These are phyloP conservation scores for Tothia fuscella DNA, from an alignment of 2,329 filamentous ascomycete species.

Conservation along the genomic window DNA sequence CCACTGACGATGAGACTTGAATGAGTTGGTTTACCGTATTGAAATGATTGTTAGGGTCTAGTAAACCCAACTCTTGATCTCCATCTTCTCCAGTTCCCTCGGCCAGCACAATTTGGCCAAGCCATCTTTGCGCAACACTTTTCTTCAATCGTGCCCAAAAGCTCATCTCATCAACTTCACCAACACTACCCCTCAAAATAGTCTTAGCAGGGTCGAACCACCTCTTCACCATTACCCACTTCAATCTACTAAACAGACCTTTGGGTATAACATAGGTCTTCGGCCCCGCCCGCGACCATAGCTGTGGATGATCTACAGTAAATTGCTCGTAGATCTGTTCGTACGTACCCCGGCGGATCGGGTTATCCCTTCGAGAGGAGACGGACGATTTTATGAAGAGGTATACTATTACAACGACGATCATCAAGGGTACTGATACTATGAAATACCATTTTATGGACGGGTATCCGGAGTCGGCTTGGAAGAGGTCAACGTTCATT, in stretches of 20 bases:
- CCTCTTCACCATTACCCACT: slow-evolving; percentile 35
- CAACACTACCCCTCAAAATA: slow-evolving; percentile 21
- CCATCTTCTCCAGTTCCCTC: slow-evolving; percentile 7
- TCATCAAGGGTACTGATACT: slow-evolving; percentile 32
- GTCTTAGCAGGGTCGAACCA: slow-evolving; percentile 36
- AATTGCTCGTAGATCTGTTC: slow-evolving; percentile 39
- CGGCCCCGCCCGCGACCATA: slow-evolving; percentile 39
- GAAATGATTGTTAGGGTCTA: slow-evolving; percentile 6
- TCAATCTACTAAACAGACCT: slow-evolving; percentile 27
- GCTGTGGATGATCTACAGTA: slow-evolving; percentile 30
- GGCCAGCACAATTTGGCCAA: slow-evolving; percentile 20
- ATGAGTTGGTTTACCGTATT: slow-evolving; percentile 23
- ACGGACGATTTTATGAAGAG: slow-evolving; percentile 36
- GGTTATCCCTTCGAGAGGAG: slow-evolving; percentile 30
- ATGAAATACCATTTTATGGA: slow-evolving; percentile 41
- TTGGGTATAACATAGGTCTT: slow-evolving; percentile 28
- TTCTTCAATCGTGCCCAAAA: slow-evolving; percentile 27
- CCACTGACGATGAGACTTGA: slow-evolving; percentile 23
- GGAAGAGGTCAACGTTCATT: slow-evolving; percentile 40
- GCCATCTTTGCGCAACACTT: slow-evolving; percentile 29
- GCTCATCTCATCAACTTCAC: slow-evolving; percentile 28
- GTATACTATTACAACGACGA: slow-evolving; percentile 34
- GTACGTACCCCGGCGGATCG: slow-evolving; percentile 37
- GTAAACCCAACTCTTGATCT: slow-evolving; percentile 7
- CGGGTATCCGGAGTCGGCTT: slow-evolving; percentile 21